Percentiles rank a stretch among this genome's conserved stretches.
phyloP scores from a whole-genome alignment of 441 rosid genomes.

The Gossypium gossypioides region DNA sequence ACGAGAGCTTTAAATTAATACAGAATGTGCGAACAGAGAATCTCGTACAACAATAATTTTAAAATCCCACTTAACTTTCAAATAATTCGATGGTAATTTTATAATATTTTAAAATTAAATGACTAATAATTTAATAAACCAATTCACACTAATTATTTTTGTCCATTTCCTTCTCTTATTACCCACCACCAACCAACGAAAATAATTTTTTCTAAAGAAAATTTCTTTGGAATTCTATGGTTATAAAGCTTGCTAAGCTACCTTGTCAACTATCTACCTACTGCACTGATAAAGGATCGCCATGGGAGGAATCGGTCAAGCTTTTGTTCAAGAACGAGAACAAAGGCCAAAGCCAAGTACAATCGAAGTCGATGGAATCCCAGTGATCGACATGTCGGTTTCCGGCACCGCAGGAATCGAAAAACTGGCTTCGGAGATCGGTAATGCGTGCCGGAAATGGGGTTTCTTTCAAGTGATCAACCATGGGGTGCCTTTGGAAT shows the following conservation, averaged over 20 bases:
- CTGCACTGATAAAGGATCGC: not conserved
- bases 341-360: slow-evolving; percentile 28
- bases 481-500: slow-evolving; percentile 41
- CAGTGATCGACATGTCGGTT: slow-evolving; percentile 36
- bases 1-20: fast-evolving
- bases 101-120: no score
- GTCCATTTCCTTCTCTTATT: not conserved
- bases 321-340: slow-evolving; percentile 31
- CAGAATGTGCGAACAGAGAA: no score
- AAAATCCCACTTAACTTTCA: no score
- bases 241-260: not conserved
- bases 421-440: slow-evolving; percentile 32
- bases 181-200: not conserved
- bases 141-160: not conserved
- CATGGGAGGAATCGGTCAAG: slow-evolving; percentile 31
- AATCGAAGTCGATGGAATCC: slow-evolving; percentile 31
- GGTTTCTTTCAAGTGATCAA: slow-evolving; percentile 50
- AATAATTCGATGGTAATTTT: no score
- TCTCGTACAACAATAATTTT: no score
- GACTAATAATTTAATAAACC: no score
- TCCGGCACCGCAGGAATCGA: not conserved
- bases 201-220: not conserved
- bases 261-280: not conserved
- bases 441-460: slow-evolving; percentile 46
- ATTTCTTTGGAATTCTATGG: not conserved